phyloP scores from a whole-genome alignment of 441 rosid genomes.

The Euphorbia celastroides region DNA sequence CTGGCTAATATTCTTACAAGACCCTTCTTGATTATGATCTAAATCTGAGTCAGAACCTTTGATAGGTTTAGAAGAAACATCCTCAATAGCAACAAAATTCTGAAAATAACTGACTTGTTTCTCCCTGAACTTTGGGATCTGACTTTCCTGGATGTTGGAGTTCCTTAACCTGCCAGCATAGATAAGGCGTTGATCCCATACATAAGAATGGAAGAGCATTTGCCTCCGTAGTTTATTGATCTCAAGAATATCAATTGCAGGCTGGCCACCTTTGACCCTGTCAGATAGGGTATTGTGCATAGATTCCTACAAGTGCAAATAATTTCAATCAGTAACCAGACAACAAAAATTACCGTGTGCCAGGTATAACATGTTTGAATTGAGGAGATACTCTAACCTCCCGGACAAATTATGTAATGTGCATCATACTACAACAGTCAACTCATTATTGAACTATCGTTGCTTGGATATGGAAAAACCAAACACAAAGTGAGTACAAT shows the following conservation, averaged over 20 bases:
- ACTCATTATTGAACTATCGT: not conserved
- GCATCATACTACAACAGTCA: too few relatives aligned
- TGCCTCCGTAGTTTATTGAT: slow-evolving; percentile 67
- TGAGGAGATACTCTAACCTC: not conserved
- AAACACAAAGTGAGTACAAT: not conserved
- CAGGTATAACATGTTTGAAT: not conserved
- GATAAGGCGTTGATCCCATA: slow-evolving; percentile 87
- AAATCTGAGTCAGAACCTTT: slow-evolving; percentile 29
- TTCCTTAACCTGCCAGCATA: slow-evolving; percentile 43
- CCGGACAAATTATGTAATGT: not conserved
- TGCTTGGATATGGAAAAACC: slow-evolving; percentile 10
- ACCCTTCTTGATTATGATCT: slow-evolving; percentile 34
- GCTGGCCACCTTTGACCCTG: slow-evolving; percentile 54
- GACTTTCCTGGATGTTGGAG: slow-evolving; percentile 28
- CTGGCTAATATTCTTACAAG: slow-evolving; percentile 20
- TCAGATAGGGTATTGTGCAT: slow-evolving; percentile 40
- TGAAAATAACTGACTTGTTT: slow-evolving; percentile 35
- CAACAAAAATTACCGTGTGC: not conserved
- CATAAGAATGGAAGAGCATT: slow-evolving; percentile 69
- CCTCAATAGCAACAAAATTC: slow-evolving; percentile 43
- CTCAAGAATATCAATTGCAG: slow-evolving; percentile 66
- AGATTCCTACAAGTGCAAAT: slow-evolving; percentile 45
- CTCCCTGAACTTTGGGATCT: slow-evolving; percentile 35
- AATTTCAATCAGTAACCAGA: slow-evolving; percentile 21
- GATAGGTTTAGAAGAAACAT: slow-evolving; percentile 27